These are phyloP conservation scores for Cryphonectria naterciae DNA, from an alignment of 2,329 filamentous ascomycete genomes.

Conservation along the genomic window DNA sequence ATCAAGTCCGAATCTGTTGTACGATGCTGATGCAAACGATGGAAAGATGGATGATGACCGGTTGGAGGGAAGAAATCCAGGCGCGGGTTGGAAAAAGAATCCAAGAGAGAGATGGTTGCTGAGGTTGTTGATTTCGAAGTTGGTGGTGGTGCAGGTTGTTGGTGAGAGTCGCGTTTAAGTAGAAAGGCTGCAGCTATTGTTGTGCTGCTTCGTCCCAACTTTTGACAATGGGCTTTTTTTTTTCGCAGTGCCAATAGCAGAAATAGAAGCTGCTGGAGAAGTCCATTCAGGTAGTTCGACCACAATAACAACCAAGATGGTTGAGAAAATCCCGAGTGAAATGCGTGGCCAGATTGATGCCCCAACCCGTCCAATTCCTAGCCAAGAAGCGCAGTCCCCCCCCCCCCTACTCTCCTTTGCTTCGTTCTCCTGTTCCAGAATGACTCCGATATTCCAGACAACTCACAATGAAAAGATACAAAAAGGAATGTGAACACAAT, in stretches of 20 bases:
- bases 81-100: background rate
- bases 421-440: background rate
- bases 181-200: background rate
- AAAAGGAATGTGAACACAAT: slow-evolving; percentile 10
- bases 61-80: background rate
- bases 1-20: background rate
- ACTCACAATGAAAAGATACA: slow-evolving; percentile 16
- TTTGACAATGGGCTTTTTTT: background rate
- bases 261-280: background rate
- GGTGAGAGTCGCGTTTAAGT: background rate
- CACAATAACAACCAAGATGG: background rate
- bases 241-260: background rate
- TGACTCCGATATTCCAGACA: background rate
- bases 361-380: background rate
- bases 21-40: background rate
- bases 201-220: background rate
- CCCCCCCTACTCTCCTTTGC: background rate
- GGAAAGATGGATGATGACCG: background rate
- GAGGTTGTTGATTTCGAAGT: slow-evolving; percentile 5
- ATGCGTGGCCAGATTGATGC: background rate
- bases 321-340: slow-evolving; percentile 6
- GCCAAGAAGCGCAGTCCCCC: background rate
- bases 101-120: background rate
- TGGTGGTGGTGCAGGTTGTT: background rate
- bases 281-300: slow-evolving; percentile 2